These are phyloP conservation scores for Silene uniflora DNA, from an alignment of 148 eudicot species.

Conservation along the genomic window DNA sequence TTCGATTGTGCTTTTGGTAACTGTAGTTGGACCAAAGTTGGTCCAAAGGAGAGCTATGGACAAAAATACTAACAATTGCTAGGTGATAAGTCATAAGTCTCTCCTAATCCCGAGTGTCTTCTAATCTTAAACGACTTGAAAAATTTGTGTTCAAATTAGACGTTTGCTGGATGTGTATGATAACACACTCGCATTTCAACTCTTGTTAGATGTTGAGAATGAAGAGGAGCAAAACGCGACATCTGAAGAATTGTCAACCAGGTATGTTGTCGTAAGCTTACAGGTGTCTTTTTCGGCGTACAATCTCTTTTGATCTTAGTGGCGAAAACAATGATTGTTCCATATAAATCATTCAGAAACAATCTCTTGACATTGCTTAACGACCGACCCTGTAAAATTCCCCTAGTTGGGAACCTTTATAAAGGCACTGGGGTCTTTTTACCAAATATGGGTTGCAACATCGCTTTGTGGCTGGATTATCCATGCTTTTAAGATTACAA, in stretches of 20 bases:
- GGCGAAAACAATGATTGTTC: too few relatives aligned
- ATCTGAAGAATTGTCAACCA: conserved; percentile 52
- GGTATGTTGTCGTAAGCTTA: conserved; percentile 32
- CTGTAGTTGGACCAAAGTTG: background rate
- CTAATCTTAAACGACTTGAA: background rate
- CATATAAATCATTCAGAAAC: too few relatives aligned
- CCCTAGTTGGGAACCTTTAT: background rate
- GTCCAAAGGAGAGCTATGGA: background rate
- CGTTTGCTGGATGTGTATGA: background rate
- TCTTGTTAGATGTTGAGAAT: conserved; percentile 34
- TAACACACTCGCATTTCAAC: background rate
- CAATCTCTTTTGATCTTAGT: background rate
- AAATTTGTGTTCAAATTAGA: too few relatives aligned
- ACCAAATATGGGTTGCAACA: background rate
- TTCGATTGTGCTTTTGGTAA: background rate
- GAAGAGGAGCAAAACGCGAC: conserved; percentile 47
- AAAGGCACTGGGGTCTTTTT: background rate
- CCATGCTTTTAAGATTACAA: too few relatives aligned
- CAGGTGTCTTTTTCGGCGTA: background rate
- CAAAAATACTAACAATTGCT: background rate
- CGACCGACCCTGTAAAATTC: background rate
- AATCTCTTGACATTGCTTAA: too few relatives aligned
- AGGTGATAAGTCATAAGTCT: background rate
- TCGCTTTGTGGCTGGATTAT: background rate
- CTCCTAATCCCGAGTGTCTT: background rate